A percentile compares a stretch with the other conserved stretches of the same genome.
phyloP scores from a whole-genome alignment of 225 moss, liverwort and hornwort genomes.

The Antitrichia curtipendula region DNA sequence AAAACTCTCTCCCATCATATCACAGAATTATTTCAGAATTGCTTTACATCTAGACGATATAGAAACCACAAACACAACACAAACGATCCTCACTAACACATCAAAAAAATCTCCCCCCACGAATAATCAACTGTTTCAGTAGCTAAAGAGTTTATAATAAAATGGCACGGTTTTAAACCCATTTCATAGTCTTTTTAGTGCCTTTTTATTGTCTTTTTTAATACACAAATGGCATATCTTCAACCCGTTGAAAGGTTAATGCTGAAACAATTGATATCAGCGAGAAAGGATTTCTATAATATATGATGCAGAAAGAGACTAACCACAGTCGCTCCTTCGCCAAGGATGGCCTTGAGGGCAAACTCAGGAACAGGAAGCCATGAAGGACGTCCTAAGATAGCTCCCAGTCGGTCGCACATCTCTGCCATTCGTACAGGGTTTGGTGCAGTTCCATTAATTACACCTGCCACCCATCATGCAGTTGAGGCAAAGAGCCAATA shows the following conservation, averaged over 20 bases:
- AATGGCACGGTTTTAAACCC: not conserved
- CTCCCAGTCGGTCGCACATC: conserved; percentile 79
- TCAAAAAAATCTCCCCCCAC: not conserved
- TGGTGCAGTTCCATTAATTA: conserved; percentile 83
- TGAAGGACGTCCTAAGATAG: conserved; percentile 79
- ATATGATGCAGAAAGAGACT: not conserved
- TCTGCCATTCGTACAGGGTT: conserved; percentile 92
- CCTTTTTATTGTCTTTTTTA: not conserved
- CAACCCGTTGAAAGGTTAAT: not conserved
- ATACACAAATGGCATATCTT: not conserved
- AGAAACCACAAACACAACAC: not conserved
- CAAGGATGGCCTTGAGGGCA: conserved; percentile 78
- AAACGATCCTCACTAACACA: not conserved
- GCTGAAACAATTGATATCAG: not conserved
- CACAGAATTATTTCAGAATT: not conserved
- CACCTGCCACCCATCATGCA: conserved; percentile 32
- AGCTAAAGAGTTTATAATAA: too few species aligned
- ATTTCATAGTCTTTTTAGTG: not conserved
- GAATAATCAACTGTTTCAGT: not conserved
- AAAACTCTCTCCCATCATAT: not conserved
- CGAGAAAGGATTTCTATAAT: not conserved
- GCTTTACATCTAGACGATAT: not conserved
- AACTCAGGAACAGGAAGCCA: conserved; percentile 99
- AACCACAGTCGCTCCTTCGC: conserved; percentile 88
- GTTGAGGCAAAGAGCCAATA: not conserved